A percentile compares a stretch with the other conserved stretches of the same genome.
Evolutionary conservation across 2,329 filamentous ascomycete species (phyloP).

Genomic region (Epichloe gansuensis): DNA sequence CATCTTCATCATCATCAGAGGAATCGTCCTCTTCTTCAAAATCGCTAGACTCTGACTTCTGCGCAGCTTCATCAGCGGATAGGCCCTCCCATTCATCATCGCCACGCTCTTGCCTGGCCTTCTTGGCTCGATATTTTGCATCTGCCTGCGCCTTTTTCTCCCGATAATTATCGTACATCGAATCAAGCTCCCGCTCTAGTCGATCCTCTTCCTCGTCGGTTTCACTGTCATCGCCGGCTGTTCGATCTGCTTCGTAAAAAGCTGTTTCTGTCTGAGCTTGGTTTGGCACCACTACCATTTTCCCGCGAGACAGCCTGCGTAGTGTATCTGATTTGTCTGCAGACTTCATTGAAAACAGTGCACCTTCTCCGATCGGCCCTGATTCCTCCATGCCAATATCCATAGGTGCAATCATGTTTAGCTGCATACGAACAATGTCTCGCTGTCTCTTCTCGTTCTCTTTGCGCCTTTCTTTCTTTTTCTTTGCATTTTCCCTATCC

Average conservation of each 20-base stretch:
- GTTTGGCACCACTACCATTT: slow-evolving; percentile 60
- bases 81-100: slow-evolving; percentile 91
- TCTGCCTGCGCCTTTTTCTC: slow-evolving; percentile 68
- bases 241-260: slow-evolving; percentile 44
- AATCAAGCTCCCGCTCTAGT: slow-evolving; percentile 74
- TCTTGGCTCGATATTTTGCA: slow-evolving; percentile 83
- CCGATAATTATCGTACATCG: slow-evolving; percentile 75
- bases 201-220: slow-evolving; percentile 69
- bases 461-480: slow-evolving; percentile 69
- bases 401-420: slow-evolving; percentile 92
- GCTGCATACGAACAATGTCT: slow-evolving; percentile 90
- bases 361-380: slow-evolving; percentile 63
- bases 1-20: slow-evolving; percentile 21
- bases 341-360: slow-evolving; percentile 76
- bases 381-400: slow-evolving; percentile 88
- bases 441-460: slow-evolving; percentile 93
- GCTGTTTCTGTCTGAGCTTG: slow-evolving; percentile 35
- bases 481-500: slow-evolving; percentile 63
- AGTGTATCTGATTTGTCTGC: slow-evolving; percentile 65
- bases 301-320: slow-evolving; percentile 50
- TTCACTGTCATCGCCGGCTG: slow-evolving; percentile 44
- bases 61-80: slow-evolving; percentile 48
- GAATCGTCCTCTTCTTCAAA: slow-evolving; percentile 42
- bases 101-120: slow-evolving; percentile 64
- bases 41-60: slow-evolving; percentile 40